Evolutionary conservation across 140 eudicot genomes (phyloP).

Genomic region (Artemisia princeps): DNA sequence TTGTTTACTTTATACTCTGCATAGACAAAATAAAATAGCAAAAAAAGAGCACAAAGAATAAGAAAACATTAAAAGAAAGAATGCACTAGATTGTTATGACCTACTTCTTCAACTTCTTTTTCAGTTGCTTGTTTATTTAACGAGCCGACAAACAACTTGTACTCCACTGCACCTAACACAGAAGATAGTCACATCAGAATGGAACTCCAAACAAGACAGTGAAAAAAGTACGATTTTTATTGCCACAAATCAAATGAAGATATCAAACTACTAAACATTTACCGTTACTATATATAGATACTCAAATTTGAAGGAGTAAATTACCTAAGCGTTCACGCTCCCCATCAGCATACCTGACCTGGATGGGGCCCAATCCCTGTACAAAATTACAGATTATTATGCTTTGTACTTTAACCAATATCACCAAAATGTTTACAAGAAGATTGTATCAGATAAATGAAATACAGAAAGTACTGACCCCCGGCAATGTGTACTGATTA

Average conservation of each 20-base stretch:
- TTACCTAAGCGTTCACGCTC: slow-evolving; percentile 97
- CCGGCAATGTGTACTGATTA: slow-evolving; percentile 84
- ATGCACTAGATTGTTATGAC: slow-evolving; percentile 20
- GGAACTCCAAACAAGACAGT: background rate
- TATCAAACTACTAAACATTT: background rate
- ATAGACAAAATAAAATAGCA: background rate
- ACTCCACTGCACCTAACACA: slow-evolving; percentile 84
- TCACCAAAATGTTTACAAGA: background rate
- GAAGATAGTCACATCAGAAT: slow-evolving; percentile 32
- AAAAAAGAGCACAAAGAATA: background rate
- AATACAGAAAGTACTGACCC: slow-evolving; percentile 42
- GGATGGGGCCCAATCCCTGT: slow-evolving; percentile 92
- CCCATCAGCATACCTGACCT: slow-evolving; percentile 98
- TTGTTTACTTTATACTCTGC: background rate
- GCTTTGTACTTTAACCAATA: slow-evolving; percentile 1
- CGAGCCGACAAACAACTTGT: slow-evolving; percentile 90
- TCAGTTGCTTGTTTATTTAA: slow-evolving; percentile 84
- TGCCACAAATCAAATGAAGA: background rate
- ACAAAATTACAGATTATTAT: slow-evolving; percentile 12
- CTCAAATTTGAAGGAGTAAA: slow-evolving; percentile 10
- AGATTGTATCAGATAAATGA: background rate
- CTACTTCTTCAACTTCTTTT: slow-evolving; percentile 93
- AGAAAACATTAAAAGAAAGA: background rate
- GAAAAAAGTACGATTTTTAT: background rate
- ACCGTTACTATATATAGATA: background rate